Percentiles rank a stretch among this genome's conserved stretches.
phyloP scores from a whole-genome alignment of 768 basidiomycete species.

The Hericium erinaceus region DNA sequence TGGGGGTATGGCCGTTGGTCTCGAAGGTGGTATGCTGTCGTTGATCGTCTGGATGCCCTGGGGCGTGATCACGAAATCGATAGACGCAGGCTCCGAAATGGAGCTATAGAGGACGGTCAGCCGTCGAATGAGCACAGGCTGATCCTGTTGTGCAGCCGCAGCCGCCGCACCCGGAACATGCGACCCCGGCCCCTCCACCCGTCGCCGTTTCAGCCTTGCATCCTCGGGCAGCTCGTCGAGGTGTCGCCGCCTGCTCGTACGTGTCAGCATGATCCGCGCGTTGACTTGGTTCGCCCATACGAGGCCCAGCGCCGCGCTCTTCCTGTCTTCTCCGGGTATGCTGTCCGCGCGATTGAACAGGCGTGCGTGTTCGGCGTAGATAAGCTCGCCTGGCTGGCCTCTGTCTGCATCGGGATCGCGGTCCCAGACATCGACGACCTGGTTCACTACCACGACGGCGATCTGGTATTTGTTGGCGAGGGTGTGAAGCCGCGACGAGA shows the following conservation, averaged over 20 bases:
- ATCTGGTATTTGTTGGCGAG: constrained; percentile 56
- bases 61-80: constrained; percentile 69
- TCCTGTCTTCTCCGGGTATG: constrained; percentile 46
- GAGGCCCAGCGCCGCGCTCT: constrained; percentile 81
- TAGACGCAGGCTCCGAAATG: constrained; percentile 41
- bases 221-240: constrained; percentile 28
- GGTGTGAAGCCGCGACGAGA: constrained; percentile 62
- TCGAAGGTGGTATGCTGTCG: neutral
- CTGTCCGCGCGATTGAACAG: constrained; percentile 67
- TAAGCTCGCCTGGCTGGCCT: constrained; percentile 28
- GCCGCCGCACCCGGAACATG: neutral
- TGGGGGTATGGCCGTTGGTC: no score
- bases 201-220: constrained; percentile 23
- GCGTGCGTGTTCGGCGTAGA: constrained; percentile 65
- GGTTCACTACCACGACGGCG: constrained; percentile 81
- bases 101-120: constrained; percentile 75
- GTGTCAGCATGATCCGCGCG: constrained; percentile 69
- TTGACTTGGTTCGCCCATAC: constrained; percentile 94
- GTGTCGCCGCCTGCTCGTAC: constrained; percentile 61
- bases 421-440: constrained; percentile 75
- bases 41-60: constrained; percentile 37
- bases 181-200: constrained; percentile 5
- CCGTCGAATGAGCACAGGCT: constrained; percentile 52
- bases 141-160: constrained; percentile 6
- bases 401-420: constrained; percentile 14